These are phyloP conservation scores for Amaranthus cruentus DNA, from an alignment of 148 eudicot species.

Conservation along the genomic window DNA sequence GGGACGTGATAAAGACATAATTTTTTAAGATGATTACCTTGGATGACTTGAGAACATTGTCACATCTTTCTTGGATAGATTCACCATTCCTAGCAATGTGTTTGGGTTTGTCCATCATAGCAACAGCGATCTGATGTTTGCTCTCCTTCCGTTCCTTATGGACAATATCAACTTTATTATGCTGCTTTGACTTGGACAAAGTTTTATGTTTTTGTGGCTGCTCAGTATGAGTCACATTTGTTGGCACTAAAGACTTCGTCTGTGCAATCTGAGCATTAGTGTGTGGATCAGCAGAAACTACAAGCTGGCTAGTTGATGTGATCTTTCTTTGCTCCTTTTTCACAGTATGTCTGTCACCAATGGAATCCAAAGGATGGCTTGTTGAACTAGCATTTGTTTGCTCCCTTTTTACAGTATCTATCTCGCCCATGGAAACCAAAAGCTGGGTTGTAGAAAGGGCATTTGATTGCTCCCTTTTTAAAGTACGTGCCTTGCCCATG, in stretches of 20 bases:
- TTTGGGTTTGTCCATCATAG: slow-evolving; percentile 36
- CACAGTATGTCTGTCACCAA: slow-evolving; percentile 10
- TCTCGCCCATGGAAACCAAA: too few species aligned
- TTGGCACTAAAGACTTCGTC: slow-evolving; percentile 18
- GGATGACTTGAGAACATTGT: slow-evolving; percentile 20
- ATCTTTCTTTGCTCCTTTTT: slow-evolving; percentile 11
- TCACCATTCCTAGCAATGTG: slow-evolving; percentile 20
- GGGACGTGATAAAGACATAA: background rate
- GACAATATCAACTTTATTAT: slow-evolving; percentile 17
- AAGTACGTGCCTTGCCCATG: too few species aligned
- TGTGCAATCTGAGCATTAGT: slow-evolving; percentile 25
- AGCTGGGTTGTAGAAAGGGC: too few species aligned
- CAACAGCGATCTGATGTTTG: slow-evolving; percentile 26
- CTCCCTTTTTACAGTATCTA: too few species aligned
- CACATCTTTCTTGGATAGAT: slow-evolving; percentile 34
- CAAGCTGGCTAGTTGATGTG: slow-evolving; percentile 14
- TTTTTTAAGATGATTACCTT: slow-evolving; percentile 33
- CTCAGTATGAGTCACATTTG: slow-evolving; percentile 28
- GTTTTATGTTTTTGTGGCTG: slow-evolving; percentile 20
- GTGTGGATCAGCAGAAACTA: slow-evolving; percentile 17
- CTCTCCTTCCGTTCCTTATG: slow-evolving; percentile 19
- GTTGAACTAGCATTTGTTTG: too few species aligned
- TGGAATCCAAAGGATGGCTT: too few species aligned
- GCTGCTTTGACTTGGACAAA: slow-evolving; percentile 22
- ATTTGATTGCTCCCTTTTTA: too few species aligned